Base-by-base conservation (phyloP, 1,284 basidiomycete genomes). In the Ceratobasidium theobromae region DNA sequence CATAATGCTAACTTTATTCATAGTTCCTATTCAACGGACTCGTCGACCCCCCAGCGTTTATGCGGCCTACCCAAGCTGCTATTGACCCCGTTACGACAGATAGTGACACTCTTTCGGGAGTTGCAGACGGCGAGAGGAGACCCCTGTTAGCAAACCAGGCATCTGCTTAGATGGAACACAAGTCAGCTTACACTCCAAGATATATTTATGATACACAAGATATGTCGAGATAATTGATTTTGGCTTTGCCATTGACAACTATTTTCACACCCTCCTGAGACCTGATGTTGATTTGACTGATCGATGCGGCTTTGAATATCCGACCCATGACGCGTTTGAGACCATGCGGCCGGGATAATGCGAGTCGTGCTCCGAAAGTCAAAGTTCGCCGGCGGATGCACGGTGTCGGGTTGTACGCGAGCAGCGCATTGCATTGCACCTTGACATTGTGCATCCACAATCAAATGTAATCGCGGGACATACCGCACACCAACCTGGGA, bases 11-110 rank as follows among this genome's bases (percentile, higher is more conserved):
- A 55, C 38, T 27, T 43, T 28, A 25, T 21, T 40, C 27, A 53
- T 65, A 86, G 84, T 91, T 91, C 80, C 76, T 90, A 53, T 91
- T 91, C 78, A 91, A 91, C 76, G 83, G 85, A 72, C 80, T 91
- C 48, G 82, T 91, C 67, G 76, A 77, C 25, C 78, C 81, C 1
- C 89, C 88, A 8, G 72, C 79, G 11, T 89, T 84, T 77, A 73
- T 91, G 49, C 80, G 75, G 35, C 73, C 77, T 2, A 49, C 75
- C 3, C 40, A 78, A n/a, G 72, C 72, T 16, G 75, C 76, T 41
- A 45, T 60, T 27, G 57, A 49, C 21, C 45, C 72, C 76, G 57
- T 28, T 27, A 60, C 57, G n/a, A 49, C 57, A 3, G 57, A 60
- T 38, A 60, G 57, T n/a, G 57, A 60, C 4, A 27, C 43, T n/a